A percentile compares a stretch with the other conserved stretches of the same genome.
Conservation (phyloP, 2,329 filamentous ascomycete species). For the Phialemonium atrogriseum region DNA sequence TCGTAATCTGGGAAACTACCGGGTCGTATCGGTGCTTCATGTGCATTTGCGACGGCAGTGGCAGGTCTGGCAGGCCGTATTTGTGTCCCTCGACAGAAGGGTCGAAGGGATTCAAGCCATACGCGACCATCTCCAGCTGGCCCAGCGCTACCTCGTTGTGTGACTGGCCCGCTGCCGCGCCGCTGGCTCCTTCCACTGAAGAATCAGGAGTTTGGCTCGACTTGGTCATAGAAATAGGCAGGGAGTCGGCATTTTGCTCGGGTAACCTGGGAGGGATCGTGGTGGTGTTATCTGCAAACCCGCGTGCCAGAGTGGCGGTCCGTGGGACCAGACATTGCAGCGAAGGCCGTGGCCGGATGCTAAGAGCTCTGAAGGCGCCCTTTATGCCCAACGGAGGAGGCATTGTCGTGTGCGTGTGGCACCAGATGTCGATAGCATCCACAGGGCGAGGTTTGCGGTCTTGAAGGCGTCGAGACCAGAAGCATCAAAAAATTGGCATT, state of each 20-base stretch:
- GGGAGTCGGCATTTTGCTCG: conserved; percentile 2
- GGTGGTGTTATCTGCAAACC: conserved; percentile 2
- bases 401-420: conserved; percentile 2
- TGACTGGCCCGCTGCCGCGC: conserved; percentile 11
- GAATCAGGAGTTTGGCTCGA: conserved; percentile 6
- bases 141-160: conserved; percentile 34
- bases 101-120: conserved; percentile 23
- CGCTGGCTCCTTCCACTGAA: conserved; percentile 6
- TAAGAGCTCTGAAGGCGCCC: conserved; percentile 1
- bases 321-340: not conserved
- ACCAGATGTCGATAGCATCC: too few species aligned
- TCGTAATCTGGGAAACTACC: conserved; percentile 78
- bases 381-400: conserved; percentile 2
- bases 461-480: too few species aligned
- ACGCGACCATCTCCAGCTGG: conserved; percentile 23
- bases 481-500: too few species aligned
- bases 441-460: too few species aligned
- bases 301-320: not conserved
- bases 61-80: conserved; percentile 62
- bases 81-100: conserved; percentile 52
- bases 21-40: conserved; percentile 80
- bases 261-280: conserved; percentile 1
- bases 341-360: not conserved
- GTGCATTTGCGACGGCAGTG: conserved; percentile 53
- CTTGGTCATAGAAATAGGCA: conserved; percentile 1